Evolutionary conservation across 2,329 filamentous ascomycete species (phyloP).

Genomic region (Podosphaera aphanis): DNA sequence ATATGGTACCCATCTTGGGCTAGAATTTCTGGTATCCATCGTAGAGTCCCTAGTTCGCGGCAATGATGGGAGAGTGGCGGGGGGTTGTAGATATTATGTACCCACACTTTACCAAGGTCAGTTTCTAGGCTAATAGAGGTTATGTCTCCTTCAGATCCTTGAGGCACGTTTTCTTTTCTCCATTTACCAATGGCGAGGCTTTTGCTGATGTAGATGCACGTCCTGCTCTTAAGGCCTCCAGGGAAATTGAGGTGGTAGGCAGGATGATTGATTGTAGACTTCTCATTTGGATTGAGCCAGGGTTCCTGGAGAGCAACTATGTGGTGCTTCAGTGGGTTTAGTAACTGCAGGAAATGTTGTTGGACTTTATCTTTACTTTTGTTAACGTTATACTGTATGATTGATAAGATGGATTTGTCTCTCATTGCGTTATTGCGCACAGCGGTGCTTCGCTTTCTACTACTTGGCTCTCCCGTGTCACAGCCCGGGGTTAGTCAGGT

Average conservation of each 20-base stretch:
- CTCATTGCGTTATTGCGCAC: not conserved
- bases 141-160: not conserved
- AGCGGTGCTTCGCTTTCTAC: not conserved
- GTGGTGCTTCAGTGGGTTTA: not conserved
- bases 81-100: not conserved
- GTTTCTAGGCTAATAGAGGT: not conserved
- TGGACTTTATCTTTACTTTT: not conserved
- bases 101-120: not conserved
- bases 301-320: not conserved
- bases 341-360: not conserved
- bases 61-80: not conserved
- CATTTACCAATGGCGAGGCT: not conserved
- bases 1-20: not conserved
- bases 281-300: not conserved
- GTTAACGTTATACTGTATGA: constrained; percentile 1
- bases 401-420: not conserved
- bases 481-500: not conserved
- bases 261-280: not conserved
- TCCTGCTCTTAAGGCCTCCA: not conserved
- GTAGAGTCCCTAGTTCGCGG: not conserved
- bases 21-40: not conserved
- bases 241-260: not conserved
- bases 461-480: not conserved
- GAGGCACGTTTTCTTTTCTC: not conserved
- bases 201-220: not conserved